A percentile compares a stretch with the other conserved stretches of the same genome.
Conservation (phyloP, 2,329 filamentous ascomycete species). For the Trichoderma sp. region DNA sequence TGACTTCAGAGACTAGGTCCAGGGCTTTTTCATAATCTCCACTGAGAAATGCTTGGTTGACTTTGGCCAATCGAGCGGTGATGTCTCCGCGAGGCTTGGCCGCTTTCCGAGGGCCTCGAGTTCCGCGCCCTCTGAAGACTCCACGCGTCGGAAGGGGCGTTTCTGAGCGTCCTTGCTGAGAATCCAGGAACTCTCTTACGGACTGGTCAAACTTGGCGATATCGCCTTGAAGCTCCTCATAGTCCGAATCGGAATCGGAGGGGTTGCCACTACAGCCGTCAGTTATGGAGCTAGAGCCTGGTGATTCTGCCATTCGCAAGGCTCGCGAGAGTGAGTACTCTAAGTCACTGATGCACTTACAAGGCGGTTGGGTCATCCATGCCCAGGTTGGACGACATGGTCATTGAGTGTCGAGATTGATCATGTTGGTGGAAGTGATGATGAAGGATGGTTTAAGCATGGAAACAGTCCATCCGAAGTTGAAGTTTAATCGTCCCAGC, state of each 20-base stretch:
- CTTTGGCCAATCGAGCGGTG: constrained; percentile 65
- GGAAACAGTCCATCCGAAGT: not conserved
- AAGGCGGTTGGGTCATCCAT: not conserved
- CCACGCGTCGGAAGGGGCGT: constrained; percentile 29
- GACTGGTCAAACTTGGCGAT: constrained; percentile 48
- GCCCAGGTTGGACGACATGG: not conserved
- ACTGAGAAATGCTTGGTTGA: constrained; percentile 67
- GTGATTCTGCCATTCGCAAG: not conserved
- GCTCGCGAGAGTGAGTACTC: not conserved
- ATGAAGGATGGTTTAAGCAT: not conserved
- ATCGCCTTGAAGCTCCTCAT: constrained; percentile 47
- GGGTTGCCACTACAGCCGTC: constrained; percentile 31
- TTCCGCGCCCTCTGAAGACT: constrained; percentile 34
- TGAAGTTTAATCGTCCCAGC: not conserved
- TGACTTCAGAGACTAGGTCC: constrained; percentile 61
- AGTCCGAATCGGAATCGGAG: constrained; percentile 48
- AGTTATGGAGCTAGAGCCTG: not conserved
- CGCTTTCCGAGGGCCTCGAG: constrained; percentile 57
- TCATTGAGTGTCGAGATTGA: not conserved
- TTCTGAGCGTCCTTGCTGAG: constrained; percentile 38
- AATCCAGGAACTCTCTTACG: constrained; percentile 44
- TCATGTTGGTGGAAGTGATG: not conserved
- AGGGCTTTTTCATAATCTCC: constrained; percentile 62
- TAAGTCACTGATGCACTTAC: not conserved
- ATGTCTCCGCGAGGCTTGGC: constrained; percentile 72